phyloP scores from a whole-genome alignment of 192 early-diverging fungal genomes.

The Mycoemilia scoparia region DNA sequence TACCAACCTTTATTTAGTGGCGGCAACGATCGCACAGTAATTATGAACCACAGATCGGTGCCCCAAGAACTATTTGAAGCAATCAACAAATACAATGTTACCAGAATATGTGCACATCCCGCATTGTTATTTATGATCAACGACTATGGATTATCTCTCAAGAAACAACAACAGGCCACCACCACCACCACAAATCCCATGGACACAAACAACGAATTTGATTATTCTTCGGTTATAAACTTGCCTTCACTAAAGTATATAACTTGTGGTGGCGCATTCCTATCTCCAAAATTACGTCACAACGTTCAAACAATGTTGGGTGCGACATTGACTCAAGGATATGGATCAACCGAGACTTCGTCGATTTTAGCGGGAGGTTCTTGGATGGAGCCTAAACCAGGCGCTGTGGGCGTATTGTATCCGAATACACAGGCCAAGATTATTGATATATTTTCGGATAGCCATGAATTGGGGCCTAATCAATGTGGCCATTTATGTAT shows the following conservation, averaged over 20 bases:
- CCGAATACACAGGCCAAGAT: conserved; percentile 16
- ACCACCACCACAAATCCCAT: too few species aligned
- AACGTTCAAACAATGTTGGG: conserved; percentile 9
- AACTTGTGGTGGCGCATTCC: conserved; percentile 14
- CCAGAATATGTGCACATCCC: conserved; percentile 3
- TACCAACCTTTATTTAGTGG: conserved; percentile 12
- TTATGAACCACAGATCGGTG: too few species aligned
- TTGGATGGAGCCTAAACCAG: conserved; percentile 1
- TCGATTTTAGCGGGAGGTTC: conserved; percentile 7
- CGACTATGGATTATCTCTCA: too few species aligned
- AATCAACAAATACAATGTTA: conserved; percentile 6
- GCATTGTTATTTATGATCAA: too few species aligned
- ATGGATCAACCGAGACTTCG: conserved; percentile 14
- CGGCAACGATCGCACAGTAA: too few species aligned
- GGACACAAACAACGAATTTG: too few species aligned
- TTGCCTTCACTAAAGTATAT: conserved; percentile 10
- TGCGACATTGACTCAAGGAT: conserved; percentile 4
- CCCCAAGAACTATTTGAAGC: too few species aligned
- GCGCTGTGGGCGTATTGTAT: conserved; percentile 15
- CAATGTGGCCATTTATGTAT: conserved; percentile 67
- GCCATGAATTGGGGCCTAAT: conserved; percentile 37
- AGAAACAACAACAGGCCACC: too few species aligned
- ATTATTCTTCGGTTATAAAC: too few species aligned
- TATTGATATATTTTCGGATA: conserved; percentile 24
- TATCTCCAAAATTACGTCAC: conserved; percentile 2